These are phyloP conservation scores for Hericium alpestre DNA, from an alignment of 768 basidiomycete genomes.

Conservation along the genomic window DNA sequence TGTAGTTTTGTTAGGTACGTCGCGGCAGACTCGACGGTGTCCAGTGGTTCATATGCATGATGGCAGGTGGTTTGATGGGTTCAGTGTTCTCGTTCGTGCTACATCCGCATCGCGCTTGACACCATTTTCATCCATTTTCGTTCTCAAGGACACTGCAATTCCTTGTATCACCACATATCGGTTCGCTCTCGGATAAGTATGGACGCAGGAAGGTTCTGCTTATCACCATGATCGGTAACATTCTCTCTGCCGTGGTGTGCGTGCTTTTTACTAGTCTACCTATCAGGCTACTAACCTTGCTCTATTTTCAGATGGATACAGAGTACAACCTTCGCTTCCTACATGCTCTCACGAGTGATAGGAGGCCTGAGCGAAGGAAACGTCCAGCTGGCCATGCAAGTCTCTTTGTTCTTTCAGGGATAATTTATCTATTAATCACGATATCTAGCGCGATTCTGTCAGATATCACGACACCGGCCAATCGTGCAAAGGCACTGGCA, in stretches of 20 bases:
- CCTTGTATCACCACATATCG: slow-evolving; percentile 73
- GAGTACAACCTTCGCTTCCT: slow-evolving; percentile 84
- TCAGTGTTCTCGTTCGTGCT: slow-evolving; percentile 78
- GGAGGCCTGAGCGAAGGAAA: slow-evolving; percentile 96
- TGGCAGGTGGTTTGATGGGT: slow-evolving; percentile 76
- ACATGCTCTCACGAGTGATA: slow-evolving; percentile 80
- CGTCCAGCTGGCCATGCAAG: slow-evolving; percentile 89
- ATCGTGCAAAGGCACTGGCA: slow-evolving; percentile 78
- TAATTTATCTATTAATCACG: background rate
- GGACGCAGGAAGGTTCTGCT: slow-evolving; percentile 80
- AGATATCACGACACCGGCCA: slow-evolving; percentile 73
- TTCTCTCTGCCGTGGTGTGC: slow-evolving; percentile 78
- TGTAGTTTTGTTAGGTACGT: slow-evolving; percentile 76
- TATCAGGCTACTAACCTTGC: background rate
- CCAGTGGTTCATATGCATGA: background rate
- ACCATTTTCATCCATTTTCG: background rate
- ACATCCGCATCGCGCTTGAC: background rate
- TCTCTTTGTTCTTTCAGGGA: slow-evolving; percentile 8
- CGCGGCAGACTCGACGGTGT: background rate
- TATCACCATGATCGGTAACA: slow-evolving; percentile 85
- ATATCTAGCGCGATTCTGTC: slow-evolving; percentile 78
- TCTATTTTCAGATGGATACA: slow-evolving; percentile 60
- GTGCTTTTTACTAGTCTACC: slow-evolving; percentile 17
- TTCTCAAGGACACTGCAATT: slow-evolving; percentile 64
- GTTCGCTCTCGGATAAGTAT: slow-evolving; percentile 78